Evolutionary conservation across 2,329 filamentous ascomycete species (phyloP), one percentile per base, ranked within the genome.

Genomic region (Orbilia blumenaviensis): DNA sequence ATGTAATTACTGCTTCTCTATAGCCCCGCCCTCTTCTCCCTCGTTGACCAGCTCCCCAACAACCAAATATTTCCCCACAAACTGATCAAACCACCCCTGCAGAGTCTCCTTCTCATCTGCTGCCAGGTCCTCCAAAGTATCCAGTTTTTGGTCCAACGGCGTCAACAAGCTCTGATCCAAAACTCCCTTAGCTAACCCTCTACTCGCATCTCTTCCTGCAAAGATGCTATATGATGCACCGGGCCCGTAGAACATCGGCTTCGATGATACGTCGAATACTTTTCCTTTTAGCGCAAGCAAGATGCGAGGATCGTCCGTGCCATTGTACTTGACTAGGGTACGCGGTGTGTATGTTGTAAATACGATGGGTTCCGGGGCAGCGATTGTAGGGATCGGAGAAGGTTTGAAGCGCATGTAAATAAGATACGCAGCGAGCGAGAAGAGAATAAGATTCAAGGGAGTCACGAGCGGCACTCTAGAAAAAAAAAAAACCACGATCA

Each of bases 151-250:
- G 62, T 86, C 84, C 14, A 80, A 91, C 85, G 94, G 89, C 16
- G 95, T 98, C 84, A 98, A 85, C 93, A 98, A 96, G 5, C 94
- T 91, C 85, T 92, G 89, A 82, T 97, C 95, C 83, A 99, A 98
- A 84, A 92, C 96, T 73, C 94, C 92, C 83, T 89, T 92, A 0
- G 95, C 94, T 75, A 99, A 85, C 0, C 95, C 95, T 62, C 94
- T 88, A 78, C 89, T 93, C 18, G 95, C 95, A 83, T 99, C 95
- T 41, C 94, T 87, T 0, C 95, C 95, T 0, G 95, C 95, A 82
- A 99, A 99, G 85, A 98, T 98, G 83, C 90, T 90, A 83, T 99
- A 99, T 1, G 94, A 93, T 0, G 94, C 94, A 10, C 93, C 94
- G 18, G 95, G 95, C 2, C 95, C 95, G 84, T 99, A 99, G 84